Evolutionary conservation across 2,329 filamentous ascomycete genomes (phyloP).

Genomic region (Aspergillus arachidicola): DNA sequence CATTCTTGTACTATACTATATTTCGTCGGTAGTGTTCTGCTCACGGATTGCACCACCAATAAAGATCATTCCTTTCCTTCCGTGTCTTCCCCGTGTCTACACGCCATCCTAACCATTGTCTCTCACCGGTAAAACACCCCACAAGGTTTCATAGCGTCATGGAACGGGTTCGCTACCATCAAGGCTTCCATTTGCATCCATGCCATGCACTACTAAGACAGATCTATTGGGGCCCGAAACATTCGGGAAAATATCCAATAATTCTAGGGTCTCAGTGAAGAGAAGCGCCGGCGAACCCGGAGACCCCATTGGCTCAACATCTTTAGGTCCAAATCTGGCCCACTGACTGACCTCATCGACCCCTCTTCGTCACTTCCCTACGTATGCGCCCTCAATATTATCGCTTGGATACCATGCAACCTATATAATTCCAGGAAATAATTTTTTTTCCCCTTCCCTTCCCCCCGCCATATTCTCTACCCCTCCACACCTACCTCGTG

Average conservation of each 20-base stretch:
- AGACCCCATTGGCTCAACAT: constrained; percentile 23
- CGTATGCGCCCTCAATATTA: constrained; percentile 4
- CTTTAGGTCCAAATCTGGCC: constrained; percentile 9
- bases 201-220: not conserved
- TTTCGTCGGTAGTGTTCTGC: not conserved
- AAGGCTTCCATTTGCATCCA: constrained; percentile 1
- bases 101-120: constrained; percentile 22
- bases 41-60: not conserved
- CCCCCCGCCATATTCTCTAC: not conserved
- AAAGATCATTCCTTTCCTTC: constrained; percentile 3
- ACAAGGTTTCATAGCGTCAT: constrained; percentile 32
- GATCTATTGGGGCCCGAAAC: constrained; percentile 1
- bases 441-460: not conserved
- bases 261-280: not conserved
- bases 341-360: constrained; percentile 37
- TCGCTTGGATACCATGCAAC: constrained; percentile 5
- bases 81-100: constrained; percentile 12
- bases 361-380: constrained; percentile 17
- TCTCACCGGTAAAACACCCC: constrained; percentile 26
- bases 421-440: not conserved
- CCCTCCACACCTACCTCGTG: constrained; percentile 3
- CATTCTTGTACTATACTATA: not conserved
- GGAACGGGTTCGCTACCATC: constrained; percentile 14
- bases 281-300: constrained; percentile 22
- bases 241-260: constrained; percentile 5